Conservation (phyloP, 352 stramenopile genomes). For the Globisporangium echinulatum region DNA sequence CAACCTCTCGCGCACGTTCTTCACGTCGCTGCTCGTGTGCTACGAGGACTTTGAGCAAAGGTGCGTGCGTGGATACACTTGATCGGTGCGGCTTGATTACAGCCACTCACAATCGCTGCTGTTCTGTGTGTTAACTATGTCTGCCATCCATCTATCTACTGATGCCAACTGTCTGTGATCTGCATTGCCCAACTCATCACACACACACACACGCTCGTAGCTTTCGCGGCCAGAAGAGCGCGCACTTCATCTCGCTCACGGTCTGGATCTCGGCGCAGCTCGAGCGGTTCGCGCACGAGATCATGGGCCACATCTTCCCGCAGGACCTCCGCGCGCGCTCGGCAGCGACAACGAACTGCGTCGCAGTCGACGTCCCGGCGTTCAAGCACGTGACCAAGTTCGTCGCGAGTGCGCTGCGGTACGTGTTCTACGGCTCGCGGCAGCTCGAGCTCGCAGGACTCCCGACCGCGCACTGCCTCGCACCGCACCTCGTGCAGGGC, state of each 20-base stretch:
- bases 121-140: background rate
- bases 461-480: slow-evolving; percentile 66
- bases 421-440: slow-evolving; percentile 76
- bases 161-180: background rate
- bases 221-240: slow-evolving; percentile 68
- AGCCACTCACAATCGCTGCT: no score
- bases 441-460: slow-evolving; percentile 75
- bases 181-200: background rate
- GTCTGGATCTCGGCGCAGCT: slow-evolving; percentile 80
- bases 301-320: slow-evolving; percentile 72
- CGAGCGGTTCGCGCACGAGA: slow-evolving; percentile 65
- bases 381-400: slow-evolving; percentile 76
- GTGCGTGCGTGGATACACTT: slow-evolving; percentile 14
- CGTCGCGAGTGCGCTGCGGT: slow-evolving; percentile 64
- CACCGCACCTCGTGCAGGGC: slow-evolving; percentile 51
- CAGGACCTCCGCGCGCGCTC: slow-evolving; percentile 19
- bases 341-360: slow-evolving; percentile 10
- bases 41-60: slow-evolving; percentile 78
- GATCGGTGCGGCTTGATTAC: no score
- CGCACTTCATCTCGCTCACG: slow-evolving; percentile 70
- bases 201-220: slow-evolving; percentile 9
- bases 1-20: slow-evolving; percentile 77
- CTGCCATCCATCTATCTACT: background rate
- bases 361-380: slow-evolving; percentile 61
- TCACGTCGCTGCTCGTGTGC: slow-evolving; percentile 78